A percentile compares a stretch with the other conserved stretches of the same genome.
These are phyloP conservation scores for Ophiostoma triangulosporum DNA, from an alignment of 2,329 filamentous ascomycete genomes.

Conservation along the genomic window DNA sequence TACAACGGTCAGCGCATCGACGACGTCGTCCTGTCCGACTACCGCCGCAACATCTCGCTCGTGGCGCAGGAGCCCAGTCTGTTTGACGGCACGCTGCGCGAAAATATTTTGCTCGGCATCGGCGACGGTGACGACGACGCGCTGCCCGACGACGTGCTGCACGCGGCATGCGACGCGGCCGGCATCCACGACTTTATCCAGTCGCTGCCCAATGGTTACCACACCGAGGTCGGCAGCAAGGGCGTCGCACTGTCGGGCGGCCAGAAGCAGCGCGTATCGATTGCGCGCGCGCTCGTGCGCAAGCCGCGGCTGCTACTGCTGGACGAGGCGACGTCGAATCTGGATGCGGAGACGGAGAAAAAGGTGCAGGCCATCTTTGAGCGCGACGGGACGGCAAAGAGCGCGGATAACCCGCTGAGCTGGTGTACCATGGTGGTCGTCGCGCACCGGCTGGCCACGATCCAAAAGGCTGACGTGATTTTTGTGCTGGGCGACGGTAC, in stretches of 20 bases:
- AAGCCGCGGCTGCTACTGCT: slow-evolving; percentile 11
- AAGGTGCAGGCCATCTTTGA: slow-evolving; percentile 14
- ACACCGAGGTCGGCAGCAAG: slow-evolving; percentile 11
- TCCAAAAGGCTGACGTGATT: slow-evolving; percentile 55
- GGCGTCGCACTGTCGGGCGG: slow-evolving; percentile 13
- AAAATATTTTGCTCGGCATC: slow-evolving; percentile 21
- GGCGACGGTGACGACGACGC: slow-evolving; percentile 26
- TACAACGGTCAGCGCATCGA: slow-evolving; percentile 44
- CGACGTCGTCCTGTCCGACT: slow-evolving; percentile 33
- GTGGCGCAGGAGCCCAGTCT: slow-evolving; percentile 47
- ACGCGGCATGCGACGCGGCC: slow-evolving; percentile 41
- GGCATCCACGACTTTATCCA: slow-evolving; percentile 59
- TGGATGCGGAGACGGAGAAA: slow-evolving; percentile 13
- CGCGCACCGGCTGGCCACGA: slow-evolving; percentile 51
- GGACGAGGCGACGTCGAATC: slow-evolving; percentile 12
- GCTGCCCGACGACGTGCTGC: slow-evolving; percentile 29
- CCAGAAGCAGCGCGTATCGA: slow-evolving; percentile 14
- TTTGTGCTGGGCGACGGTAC: slow-evolving; percentile 53
- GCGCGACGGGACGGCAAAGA: slow-evolving; percentile 17
- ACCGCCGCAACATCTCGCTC: slow-evolving; percentile 41
- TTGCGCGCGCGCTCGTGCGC: slow-evolving; percentile 12
- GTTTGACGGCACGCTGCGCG: slow-evolving; percentile 34
- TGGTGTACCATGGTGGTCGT: slow-evolving; percentile 50
- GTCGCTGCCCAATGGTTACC: slow-evolving; percentile 35
- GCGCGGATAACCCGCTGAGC: neutral